These are phyloP conservation scores for Austroboletus eburneus DNA, from an alignment of 768 basidiomycete genomes.

Conservation along the genomic window DNA sequence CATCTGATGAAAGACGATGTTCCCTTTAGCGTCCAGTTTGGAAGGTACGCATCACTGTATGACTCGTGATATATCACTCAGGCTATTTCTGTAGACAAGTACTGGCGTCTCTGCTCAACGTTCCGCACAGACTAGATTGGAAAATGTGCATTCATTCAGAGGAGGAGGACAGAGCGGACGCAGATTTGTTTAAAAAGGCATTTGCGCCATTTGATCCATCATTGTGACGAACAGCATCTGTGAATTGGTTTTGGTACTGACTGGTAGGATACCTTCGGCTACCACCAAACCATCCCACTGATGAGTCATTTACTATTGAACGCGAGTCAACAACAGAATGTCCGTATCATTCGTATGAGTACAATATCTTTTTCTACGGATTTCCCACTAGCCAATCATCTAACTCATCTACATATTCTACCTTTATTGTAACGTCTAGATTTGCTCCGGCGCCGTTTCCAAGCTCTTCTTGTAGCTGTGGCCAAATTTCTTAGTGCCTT, in stretches of 20 bases:
- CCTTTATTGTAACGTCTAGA: constrained; percentile 11
- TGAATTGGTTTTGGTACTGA: background rate
- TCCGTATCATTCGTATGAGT: background rate
- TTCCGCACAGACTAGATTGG: constrained; percentile 86
- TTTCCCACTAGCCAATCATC: background rate
- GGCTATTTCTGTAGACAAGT: constrained; percentile 57
- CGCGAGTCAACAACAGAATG: no score
- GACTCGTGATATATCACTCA: background rate
- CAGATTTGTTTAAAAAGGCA: constrained; percentile 75
- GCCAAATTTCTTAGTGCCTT: constrained; percentile 59
- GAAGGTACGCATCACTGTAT: constrained; percentile 52
- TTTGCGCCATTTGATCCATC: constrained; percentile 72
- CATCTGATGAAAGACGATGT: constrained; percentile 76
- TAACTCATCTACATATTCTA: background rate
- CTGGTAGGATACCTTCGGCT: no score
- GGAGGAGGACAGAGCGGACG: constrained; percentile 83
- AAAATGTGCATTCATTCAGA: constrained; percentile 80
- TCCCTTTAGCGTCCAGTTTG: constrained; percentile 90
- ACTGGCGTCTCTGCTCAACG: constrained; percentile 68
- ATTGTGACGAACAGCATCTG: constrained; percentile 14
- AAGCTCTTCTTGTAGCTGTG: constrained; percentile 65
- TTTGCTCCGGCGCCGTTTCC: constrained; percentile 31
- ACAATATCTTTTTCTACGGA: constrained; percentile 1
- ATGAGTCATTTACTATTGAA: no score
- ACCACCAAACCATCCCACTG: no score